A percentile compares a stretch with the other conserved stretches of the same genome.
phyloP scores from a whole-genome alignment of 1,284 basidiomycete genomes.

The Pseudozyma thailandica region DNA sequence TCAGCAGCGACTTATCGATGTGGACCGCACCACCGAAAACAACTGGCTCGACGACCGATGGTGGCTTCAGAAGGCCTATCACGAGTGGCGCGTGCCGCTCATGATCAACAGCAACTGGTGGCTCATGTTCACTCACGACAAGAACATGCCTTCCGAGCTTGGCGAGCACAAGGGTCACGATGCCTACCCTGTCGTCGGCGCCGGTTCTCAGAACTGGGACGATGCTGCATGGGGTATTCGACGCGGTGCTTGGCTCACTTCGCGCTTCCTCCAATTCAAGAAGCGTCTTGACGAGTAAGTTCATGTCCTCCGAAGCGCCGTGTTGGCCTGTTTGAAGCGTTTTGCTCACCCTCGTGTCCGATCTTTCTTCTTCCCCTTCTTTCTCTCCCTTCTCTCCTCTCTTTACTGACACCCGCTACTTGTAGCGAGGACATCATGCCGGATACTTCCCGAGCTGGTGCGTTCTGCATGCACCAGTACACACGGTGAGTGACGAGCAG shows the following conservation, averaged over 20 bases:
- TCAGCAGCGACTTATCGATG: conserved; percentile 83
- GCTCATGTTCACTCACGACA: conserved; percentile 79
- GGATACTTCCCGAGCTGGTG: conserved; percentile 72
- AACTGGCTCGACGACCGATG: conserved; percentile 97
- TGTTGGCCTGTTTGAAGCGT: neutral
- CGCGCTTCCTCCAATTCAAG: conserved; percentile 83
- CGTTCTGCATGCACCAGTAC: conserved; percentile 74
- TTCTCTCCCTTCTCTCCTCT: neutral
- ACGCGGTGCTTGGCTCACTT: conserved; percentile 83
- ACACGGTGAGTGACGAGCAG: conserved; percentile 69
- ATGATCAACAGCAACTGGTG: conserved; percentile 97
- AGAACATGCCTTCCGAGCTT: conserved; percentile 68
- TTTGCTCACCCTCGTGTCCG: conserved; percentile 8
- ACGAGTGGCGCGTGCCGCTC: conserved; percentile 87
- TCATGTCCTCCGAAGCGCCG: neutral
- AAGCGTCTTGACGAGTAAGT: conserved; percentile 74
- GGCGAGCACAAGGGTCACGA: conserved; percentile 59
- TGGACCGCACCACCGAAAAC: conserved; percentile 84
- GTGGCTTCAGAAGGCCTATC: conserved; percentile 90
- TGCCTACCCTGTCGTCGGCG: conserved; percentile 52
- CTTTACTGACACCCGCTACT: neutral
- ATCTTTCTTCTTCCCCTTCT: neutral
- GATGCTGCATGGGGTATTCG: conserved; percentile 80
- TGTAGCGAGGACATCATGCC: conserved; percentile 72
- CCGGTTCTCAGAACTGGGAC: conserved; percentile 58